Evolutionary conservation across 805 yeast genomes (phyloP).

Genomic region (Pichia pseudocactophila): DNA sequence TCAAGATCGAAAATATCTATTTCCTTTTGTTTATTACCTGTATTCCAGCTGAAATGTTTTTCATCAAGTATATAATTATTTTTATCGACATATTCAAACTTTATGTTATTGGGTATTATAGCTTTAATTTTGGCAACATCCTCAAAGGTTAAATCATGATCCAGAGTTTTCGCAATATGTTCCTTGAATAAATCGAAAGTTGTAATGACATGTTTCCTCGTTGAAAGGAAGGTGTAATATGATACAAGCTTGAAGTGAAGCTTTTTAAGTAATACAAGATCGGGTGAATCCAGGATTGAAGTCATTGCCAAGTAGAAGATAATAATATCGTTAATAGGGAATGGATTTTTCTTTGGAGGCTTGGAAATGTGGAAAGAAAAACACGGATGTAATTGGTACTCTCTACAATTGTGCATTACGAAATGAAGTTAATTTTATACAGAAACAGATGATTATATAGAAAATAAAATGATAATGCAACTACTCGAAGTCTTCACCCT

Average conservation of each 20-base stretch:
- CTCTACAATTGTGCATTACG: no score
- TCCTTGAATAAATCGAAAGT: slow-evolving; percentile 44
- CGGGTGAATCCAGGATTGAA: slow-evolving; percentile 21
- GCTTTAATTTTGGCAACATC: slow-evolving; percentile 60
- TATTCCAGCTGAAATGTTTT: slow-evolving; percentile 33
- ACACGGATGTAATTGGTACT: no score
- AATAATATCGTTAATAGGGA: no score
- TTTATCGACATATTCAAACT: slow-evolving; percentile 72
- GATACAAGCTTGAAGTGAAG: slow-evolving; percentile 49
- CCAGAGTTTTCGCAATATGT: slow-evolving; percentile 43
- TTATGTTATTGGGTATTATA: slow-evolving; percentile 59
- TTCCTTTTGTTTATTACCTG: slow-evolving; percentile 51
- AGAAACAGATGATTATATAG: neutral
- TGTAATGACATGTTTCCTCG: slow-evolving; percentile 51
- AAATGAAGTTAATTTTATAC: neutral
- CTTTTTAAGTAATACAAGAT: slow-evolving; percentile 33
- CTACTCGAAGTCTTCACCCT: slow-evolving; percentile 14
- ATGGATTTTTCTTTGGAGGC: no score
- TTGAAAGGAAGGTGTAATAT: slow-evolving; percentile 51
- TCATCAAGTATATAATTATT: slow-evolving; percentile 45
- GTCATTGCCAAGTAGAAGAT: neutral
- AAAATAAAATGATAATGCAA: neutral
- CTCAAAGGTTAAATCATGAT: slow-evolving; percentile 33
- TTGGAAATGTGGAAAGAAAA: no score
- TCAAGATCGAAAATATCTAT: slow-evolving; percentile 43